These are phyloP conservation scores for Plasmopara halstedii DNA, from an alignment of 352 stramenopile genomes.

Conservation along the genomic window DNA sequence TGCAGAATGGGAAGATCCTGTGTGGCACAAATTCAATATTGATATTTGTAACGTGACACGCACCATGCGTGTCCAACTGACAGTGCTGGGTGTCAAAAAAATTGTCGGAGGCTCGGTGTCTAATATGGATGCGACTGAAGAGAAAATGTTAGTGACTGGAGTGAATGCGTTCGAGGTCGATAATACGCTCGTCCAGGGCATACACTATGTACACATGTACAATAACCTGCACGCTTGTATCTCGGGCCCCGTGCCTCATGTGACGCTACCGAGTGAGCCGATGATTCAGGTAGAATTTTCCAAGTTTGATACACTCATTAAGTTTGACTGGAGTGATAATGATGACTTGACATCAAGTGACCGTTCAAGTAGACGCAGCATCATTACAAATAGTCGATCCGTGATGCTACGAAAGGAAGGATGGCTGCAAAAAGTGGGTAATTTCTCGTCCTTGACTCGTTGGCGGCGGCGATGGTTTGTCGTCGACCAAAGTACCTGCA, in stretches of 20 bases:
- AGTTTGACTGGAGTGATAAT: constrained; percentile 62
- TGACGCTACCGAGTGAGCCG: constrained; percentile 55
- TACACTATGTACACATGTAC: constrained; percentile 73
- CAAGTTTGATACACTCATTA: constrained; percentile 53
- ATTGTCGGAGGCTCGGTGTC: constrained; percentile 34
- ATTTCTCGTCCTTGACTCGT: constrained; percentile 58
- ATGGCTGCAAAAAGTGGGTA: constrained; percentile 79
- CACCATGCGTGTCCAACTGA: constrained; percentile 73
- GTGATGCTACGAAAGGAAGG: constrained; percentile 68
- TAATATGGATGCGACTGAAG: constrained; percentile 33
- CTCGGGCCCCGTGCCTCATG: constrained; percentile 65
- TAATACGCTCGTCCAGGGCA: constrained; percentile 49
- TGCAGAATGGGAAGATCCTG: constrained; percentile 61
- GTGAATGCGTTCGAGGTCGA: constrained; percentile 82
- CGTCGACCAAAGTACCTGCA: constrained; percentile 68
- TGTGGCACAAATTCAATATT: constrained; percentile 77
- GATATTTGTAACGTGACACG: constrained; percentile 58
- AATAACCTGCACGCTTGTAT: constrained; percentile 71
- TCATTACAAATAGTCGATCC: constrained; percentile 43
- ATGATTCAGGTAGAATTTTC: constrained; percentile 68
- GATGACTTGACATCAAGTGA: constrained; percentile 19
- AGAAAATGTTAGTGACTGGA: constrained; percentile 73
- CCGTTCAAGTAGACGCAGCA: constrained; percentile 38
- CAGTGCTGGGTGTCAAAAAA: constrained; percentile 66
- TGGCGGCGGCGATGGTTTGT: constrained; percentile 78